Evolutionary conservation across 345 rosid species (phyloP), one percentile per base, ranked within the genome.

Genomic region (Microcos paniculata): DNA sequence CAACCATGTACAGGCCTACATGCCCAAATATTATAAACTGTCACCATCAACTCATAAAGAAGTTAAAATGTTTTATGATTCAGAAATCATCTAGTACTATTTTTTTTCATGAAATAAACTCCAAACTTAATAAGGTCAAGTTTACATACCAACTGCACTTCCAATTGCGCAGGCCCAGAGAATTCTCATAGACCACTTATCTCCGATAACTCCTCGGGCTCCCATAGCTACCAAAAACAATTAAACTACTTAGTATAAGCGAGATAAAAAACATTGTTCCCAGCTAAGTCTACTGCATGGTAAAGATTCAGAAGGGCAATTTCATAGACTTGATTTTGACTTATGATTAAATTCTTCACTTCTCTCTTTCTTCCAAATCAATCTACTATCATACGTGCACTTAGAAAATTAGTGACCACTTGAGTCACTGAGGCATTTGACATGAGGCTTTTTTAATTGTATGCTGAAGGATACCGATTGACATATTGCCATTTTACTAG

Each of bases 1-100:
- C 90, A 76, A 90, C 97, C 96, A 90, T 92, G 80, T 90, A 94
- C 30, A 92, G 75, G 76, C 96, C 98, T 94, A 78, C 35, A 23
- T 56, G 69, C 58, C 10, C 23, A 79, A 38, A 18, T 57, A 49
- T 24, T 10, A 70, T 48, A 74, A 76, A 56, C 40, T 45, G 28
- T 48, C 8, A 52, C 24, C 49, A 52, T 52, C 26, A 24, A 55
- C 13, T 13, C 16, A 21, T 3, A 30, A 43, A 61, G 42, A 59
- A 30, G 43, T 59, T 61, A 13, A 21, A 23, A 53, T n/a, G n/a
- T n/a, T n/a, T 8, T 35, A 21, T 35, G 4, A 19, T 46, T n/a
- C 46, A 14, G 18, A 71, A 48, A 28, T 45, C 21, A 13, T 31
- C 21, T 0, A n/a, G 40, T 56, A 62, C 55, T 63, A 31, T 64